phyloP scores from a whole-genome alignment of 331 rosid genomes.

The Cydonia oblonga region DNA sequence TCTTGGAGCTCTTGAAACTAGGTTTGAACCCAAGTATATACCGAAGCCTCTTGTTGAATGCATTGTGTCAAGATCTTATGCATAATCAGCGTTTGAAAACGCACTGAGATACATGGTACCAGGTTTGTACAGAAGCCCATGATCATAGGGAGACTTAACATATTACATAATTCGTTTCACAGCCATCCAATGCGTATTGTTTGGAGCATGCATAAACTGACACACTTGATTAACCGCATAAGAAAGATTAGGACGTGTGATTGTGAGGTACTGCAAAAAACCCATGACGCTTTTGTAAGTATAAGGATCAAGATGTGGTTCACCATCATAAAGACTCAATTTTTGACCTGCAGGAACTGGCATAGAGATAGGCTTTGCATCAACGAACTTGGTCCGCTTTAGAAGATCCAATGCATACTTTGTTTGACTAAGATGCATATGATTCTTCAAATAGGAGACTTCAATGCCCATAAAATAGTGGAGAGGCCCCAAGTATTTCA shows the following conservation, averaged over 20 bases:
- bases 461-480: too few species aligned
- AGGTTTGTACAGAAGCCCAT: neutral
- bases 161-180: neutral
- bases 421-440: neutral
- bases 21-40: neutral
- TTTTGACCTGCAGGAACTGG: neutral
- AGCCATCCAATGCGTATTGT: neutral
- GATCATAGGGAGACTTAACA: neutral
- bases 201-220: neutral
- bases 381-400: neutral
- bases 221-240: neutral
- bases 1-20: neutral
- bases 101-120: neutral
- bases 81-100: neutral
- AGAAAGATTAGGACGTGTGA: neutral
- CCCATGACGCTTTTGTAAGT: neutral
- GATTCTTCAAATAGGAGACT: neutral
- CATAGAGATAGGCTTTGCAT: neutral
- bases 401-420: neutral
- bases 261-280: neutral
- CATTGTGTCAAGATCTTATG: fast-evolving
- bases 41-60: neutral
- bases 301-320: neutral
- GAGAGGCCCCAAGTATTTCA: neutral
- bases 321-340: neutral